Base-by-base conservation (phyloP, 805 yeast species). In the Yarrowia sp. region DNA sequence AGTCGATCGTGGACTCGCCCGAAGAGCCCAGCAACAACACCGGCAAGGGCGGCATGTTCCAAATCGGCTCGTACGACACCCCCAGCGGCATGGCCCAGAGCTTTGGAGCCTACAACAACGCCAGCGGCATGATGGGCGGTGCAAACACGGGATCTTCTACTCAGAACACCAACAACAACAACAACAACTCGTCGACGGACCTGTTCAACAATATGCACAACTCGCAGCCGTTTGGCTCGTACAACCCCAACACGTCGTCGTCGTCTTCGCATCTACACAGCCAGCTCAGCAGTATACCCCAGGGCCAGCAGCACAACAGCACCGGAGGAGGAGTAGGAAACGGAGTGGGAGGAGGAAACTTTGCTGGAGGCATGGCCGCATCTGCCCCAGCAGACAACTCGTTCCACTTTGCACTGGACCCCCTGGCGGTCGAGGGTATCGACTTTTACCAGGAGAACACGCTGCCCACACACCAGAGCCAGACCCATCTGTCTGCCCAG, bases 371-470 rank as follows among this genome's bases (percentile, higher is more conserved):
- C n/a, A 52, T 53, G 59, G 52, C 65, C 5, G 50, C 65, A 14
- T 43, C 65, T 12, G 65, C 67, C 8, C 67, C 67, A 16, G 46
- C 55, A 48, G 67, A 63, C 67, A 63, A 63, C 56, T 63, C 67
- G 26, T 77, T 77, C 58, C 75, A 76, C 53, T 84, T 84, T 70
- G 72, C 79, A 59, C 76, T 83, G 42, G 85, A 83, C 69, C 85
- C 86, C 7, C 73, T 83, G 70, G 85, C 86, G 0, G 79, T 81
- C 68, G 87, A 84, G 67, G 86, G 84, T 5, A 80, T 82, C 32
- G 67, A 63, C 16, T 45, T 59, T 9, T 59, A 43, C 65, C 65
- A 45, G 74, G 71, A 53, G 69, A 41, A n/a, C 68, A 36, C n/a
- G 12, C 16, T 43, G 49, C 64, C 48, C 10, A 32, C 48, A 4